Conservation (phyloP, 2,329 filamentous ascomycete genomes). For the Fusarium falciforme region DNA sequence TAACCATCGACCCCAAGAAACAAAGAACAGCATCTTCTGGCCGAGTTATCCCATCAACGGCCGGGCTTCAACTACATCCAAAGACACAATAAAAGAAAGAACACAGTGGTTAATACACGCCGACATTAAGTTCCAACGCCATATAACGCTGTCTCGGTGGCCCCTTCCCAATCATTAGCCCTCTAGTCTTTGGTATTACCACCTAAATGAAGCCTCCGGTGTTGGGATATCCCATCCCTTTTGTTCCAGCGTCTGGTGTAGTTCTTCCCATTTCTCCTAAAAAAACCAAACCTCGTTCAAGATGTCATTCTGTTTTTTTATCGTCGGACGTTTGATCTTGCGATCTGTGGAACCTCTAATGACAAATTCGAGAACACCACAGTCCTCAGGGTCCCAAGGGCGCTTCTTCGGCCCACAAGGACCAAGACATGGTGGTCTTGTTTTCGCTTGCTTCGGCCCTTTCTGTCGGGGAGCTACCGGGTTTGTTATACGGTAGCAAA, state of each 20-base stretch:
- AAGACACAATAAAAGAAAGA: not conserved
- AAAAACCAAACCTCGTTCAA: rapidly evolving
- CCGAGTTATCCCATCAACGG: too few relatives aligned
- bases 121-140: not conserved
- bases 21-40: too few relatives aligned
- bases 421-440: not conserved
- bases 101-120: not conserved
- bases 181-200: not conserved
- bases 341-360: not conserved
- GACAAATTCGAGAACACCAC: not conserved
- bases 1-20: too few relatives aligned
- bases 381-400: not conserved
- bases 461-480: not conserved
- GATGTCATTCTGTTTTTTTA: not conserved
- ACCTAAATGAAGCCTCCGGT: not conserved
- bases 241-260: not conserved
- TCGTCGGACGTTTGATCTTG: not conserved
- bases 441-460: not conserved
- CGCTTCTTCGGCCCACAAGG: not conserved
- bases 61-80: too few relatives aligned
- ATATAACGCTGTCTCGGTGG: not conserved
- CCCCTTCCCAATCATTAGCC: not conserved
- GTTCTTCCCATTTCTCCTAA: not conserved
- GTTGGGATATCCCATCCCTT: not conserved
- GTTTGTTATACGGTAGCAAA: not conserved